These are phyloP conservation scores for Elaphomyces granulatus DNA, from an alignment of 495 filamentous ascomycete species.

Conservation along the genomic window DNA sequence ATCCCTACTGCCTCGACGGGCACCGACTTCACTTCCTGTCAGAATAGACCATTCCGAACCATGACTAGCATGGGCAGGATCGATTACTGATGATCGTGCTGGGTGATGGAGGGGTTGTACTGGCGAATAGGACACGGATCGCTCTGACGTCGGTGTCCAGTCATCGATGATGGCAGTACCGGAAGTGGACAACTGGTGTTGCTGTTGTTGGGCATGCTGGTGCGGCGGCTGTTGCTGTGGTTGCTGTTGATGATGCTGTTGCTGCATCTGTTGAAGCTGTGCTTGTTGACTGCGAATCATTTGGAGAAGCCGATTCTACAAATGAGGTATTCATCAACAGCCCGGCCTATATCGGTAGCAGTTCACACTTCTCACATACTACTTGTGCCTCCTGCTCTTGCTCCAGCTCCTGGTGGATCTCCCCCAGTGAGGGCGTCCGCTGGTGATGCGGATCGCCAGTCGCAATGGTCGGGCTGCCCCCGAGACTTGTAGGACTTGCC, in stretches of 20 bases:
- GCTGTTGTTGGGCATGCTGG: constrained; percentile 27
- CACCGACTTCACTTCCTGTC: background rate
- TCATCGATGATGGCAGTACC: constrained; percentile 48
- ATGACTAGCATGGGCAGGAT: constrained; percentile 1
- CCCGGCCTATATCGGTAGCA: too few relatives aligned
- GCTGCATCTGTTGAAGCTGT: constrained; percentile 56
- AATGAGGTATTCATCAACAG: constrained; percentile 1
- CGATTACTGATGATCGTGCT: background rate
- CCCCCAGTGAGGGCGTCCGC: constrained; percentile 70
- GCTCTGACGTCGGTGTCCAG: constrained; percentile 49
- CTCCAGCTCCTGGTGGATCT: constrained; percentile 89
- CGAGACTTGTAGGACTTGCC: constrained; percentile 41
- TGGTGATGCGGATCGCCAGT: constrained; percentile 49
- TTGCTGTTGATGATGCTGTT: constrained; percentile 46
- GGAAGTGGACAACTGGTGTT: constrained; percentile 10
- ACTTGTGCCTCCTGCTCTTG: constrained; percentile 94
- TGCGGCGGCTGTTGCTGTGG: constrained; percentile 59
- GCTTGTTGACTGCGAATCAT: constrained; percentile 82
- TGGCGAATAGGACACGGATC: constrained; percentile 38
- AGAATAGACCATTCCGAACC: constrained; percentile 1
- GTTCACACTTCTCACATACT: constrained; percentile 36
- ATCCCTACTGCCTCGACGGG: constrained; percentile 43
- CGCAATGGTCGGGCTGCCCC: constrained; percentile 42
- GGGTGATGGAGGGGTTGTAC: constrained; percentile 6
- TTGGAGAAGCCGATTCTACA: constrained; percentile 72